Conservation (phyloP, 73 alveolate species). For the Tetrahymena thermophila region DNA sequence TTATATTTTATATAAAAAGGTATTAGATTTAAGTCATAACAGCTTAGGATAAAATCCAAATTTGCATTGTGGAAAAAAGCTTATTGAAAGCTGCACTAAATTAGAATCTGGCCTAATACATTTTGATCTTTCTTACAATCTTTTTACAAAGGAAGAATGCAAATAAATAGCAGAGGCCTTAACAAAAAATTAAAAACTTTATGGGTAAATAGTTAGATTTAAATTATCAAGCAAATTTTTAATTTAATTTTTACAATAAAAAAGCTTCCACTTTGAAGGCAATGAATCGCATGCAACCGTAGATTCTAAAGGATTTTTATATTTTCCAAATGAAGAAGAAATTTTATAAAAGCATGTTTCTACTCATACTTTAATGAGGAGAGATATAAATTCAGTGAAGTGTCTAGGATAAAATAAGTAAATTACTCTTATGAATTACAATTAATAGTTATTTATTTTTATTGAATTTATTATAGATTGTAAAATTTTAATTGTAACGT, state of each 20-base stretch:
- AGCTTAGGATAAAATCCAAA: not conserved
- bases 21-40: not conserved
- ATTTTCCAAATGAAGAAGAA: not conserved
- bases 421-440: not conserved
- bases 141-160: slow-evolving; percentile 25
- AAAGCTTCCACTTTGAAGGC: slow-evolving; percentile 34
- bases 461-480: not conserved
- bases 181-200: slow-evolving; percentile 7
- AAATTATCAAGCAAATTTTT: not conserved
- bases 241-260: not conserved
- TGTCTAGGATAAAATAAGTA: slow-evolving; percentile 14
- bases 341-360: not conserved
- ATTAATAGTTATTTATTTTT: not conserved
- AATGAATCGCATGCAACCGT: slow-evolving; percentile 22
- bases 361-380: not conserved
- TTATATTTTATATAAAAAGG: not conserved
- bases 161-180: slow-evolving; percentile 2
- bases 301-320: not conserved
- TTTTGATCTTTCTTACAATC: slow-evolving; percentile 32
- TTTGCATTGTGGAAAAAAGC: not conserved
- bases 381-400: not conserved
- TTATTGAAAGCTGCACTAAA: not conserved
- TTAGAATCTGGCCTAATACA: slow-evolving; percentile 33
- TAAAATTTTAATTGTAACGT: slow-evolving; percentile 16
- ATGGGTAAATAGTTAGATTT: slow-evolving; percentile 9